Percentiles rank a stretch among this genome's conserved stretches.
Evolutionary conservation across 2,329 filamentous ascomycete genomes (phyloP).

Genomic region (Cladosporium sp.): DNA sequence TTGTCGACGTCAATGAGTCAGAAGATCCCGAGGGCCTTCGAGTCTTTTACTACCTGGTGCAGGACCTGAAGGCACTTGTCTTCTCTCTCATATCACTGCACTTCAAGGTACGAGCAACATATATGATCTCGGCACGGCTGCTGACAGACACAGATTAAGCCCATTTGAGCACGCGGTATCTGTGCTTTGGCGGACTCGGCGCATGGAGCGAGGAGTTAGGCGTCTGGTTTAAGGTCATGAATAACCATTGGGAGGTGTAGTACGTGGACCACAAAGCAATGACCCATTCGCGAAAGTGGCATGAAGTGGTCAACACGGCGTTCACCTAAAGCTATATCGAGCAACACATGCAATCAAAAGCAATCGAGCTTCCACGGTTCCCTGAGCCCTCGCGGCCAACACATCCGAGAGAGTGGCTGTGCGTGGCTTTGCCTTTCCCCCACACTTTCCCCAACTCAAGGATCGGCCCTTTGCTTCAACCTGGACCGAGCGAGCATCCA

Average conservation of each 20-base stretch:
- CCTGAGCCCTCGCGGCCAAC: not conserved
- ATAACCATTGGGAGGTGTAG: not conserved
- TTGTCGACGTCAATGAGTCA: constrained; percentile 95
- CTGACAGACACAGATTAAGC: constrained; percentile 26
- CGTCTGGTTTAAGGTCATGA: not conserved
- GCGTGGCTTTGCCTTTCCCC: not conserved
- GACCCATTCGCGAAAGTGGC: not conserved
- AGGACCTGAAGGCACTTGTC: constrained; percentile 92
- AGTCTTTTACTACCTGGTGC: constrained; percentile 98
- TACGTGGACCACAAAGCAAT: not conserved
- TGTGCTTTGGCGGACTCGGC: not conserved
- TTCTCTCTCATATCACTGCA: constrained; percentile 95
- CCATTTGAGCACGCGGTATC: constrained; percentile 19
- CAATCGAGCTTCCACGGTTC: not conserved
- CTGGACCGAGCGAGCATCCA: not conserved
- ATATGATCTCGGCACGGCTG: not conserved
- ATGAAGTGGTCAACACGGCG: not conserved
- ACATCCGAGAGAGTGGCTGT: not conserved
- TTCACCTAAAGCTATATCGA: not conserved
- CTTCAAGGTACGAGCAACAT: constrained; percentile 66
- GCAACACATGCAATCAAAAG: not conserved
- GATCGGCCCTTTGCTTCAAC: constrained; percentile 9
- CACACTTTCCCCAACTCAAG: constrained; percentile 6
- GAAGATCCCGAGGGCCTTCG: constrained; percentile 91
- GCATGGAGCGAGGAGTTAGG: constrained; percentile 9